Percentiles rank a stretch among this genome's conserved stretches.
These are phyloP conservation scores for Saturnispora zaruensis DNA, from an alignment of 805 yeast genomes.

Conservation along the genomic window DNA sequence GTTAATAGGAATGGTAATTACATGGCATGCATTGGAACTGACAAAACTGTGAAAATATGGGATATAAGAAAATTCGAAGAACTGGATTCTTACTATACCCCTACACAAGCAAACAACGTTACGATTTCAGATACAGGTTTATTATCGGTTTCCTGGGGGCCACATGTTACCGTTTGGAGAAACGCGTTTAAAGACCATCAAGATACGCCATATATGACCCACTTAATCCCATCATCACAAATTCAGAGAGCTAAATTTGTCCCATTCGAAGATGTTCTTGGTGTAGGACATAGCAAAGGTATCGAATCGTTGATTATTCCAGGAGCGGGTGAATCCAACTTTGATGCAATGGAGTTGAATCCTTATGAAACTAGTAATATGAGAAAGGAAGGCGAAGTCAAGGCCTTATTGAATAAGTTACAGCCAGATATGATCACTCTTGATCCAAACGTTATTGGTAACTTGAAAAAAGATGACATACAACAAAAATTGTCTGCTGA, in stretches of 20 bases:
- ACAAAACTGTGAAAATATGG: constrained; percentile 81
- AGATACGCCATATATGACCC: constrained; percentile 85
- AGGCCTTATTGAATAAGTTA: constrained; percentile 74
- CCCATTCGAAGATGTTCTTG: constrained; percentile 94
- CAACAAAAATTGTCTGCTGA: constrained; percentile 49
- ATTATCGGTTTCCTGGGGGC: constrained; percentile 88
- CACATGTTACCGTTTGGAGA: constrained; percentile 92
- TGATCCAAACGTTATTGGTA: constrained; percentile 83
- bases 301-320: constrained; percentile 84
- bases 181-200: constrained; percentile 65
- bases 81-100: constrained; percentile 59
- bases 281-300: constrained; percentile 75
- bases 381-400: constrained; percentile 88
- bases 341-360: constrained; percentile 85
- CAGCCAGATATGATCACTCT: constrained; percentile 87
- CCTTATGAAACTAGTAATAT: constrained; percentile 89
- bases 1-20: constrained; percentile 86
- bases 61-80: constrained; percentile 80
- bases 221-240: constrained; percentile 69
- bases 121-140: constrained; percentile 84
- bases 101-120: constrained; percentile 77
- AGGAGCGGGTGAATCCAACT: constrained; percentile 97
- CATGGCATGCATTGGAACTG: constrained; percentile 91
- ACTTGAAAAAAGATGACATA: constrained; percentile 45
- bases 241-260: constrained; percentile 64